phyloP scores from a whole-genome alignment of 2,329 filamentous ascomycete genomes.

The Clarireedia hainanense region DNA sequence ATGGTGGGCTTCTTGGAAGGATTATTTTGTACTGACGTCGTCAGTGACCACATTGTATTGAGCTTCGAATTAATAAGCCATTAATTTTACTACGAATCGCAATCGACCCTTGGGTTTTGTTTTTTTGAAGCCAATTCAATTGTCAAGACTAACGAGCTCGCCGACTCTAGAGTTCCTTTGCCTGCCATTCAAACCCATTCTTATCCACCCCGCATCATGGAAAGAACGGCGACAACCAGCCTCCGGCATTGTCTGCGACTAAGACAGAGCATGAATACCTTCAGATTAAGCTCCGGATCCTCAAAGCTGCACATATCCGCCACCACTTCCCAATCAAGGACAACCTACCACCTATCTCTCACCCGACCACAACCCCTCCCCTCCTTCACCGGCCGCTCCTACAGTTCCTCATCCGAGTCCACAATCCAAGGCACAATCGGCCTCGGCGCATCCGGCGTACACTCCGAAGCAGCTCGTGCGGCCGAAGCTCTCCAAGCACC shows the following conservation, averaged over 20 bases:
- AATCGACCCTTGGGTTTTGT: too few species aligned
- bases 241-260: constrained; percentile 3
- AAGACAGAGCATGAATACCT: not conserved
- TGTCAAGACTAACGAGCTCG: too few species aligned
- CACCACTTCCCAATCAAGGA: not conserved
- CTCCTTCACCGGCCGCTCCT: not conserved
- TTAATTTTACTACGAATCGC: too few species aligned
- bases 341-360: not conserved
- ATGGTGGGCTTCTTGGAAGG: too few species aligned
- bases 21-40: too few species aligned
- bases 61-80: too few species aligned
- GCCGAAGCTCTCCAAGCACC: not conserved
- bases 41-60: too few species aligned
- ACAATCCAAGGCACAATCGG: not conserved
- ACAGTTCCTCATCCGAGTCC: constrained; percentile 3
- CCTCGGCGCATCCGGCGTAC: not conserved
- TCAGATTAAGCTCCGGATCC: not conserved
- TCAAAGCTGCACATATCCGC: not conserved
- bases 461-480: not conserved
- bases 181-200: too few species aligned
- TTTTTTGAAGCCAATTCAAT: too few species aligned
- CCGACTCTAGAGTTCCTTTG: too few species aligned
- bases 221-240: not conserved
- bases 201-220: constrained; percentile 1
- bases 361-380: not conserved